These are phyloP conservation scores for Solanum chiquidenum DNA, from an alignment of 257 asterid species.

Conservation along the genomic window DNA sequence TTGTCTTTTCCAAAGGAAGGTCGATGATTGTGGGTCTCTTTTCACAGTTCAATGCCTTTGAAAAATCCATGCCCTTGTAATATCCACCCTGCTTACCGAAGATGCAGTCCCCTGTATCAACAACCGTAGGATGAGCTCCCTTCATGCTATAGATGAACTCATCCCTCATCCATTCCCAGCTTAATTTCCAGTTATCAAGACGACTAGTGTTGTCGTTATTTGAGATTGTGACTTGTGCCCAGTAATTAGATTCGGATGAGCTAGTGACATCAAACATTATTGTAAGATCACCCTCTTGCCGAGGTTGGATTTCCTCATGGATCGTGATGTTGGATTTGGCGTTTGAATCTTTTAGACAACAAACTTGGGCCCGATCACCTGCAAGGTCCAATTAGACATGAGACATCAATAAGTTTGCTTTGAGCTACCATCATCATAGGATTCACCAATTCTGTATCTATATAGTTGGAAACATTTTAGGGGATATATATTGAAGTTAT, in stretches of 20 bases:
- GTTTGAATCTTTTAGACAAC: slow-evolving; percentile 30
- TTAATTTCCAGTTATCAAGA: slow-evolving; percentile 44
- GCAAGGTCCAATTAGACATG: neutral
- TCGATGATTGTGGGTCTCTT: slow-evolving; percentile 48
- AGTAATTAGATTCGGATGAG: slow-evolving; percentile 31
- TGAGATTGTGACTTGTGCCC: slow-evolving; percentile 51
- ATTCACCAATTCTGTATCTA: neutral
- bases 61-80: slow-evolving; percentile 33
- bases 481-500: neutral
- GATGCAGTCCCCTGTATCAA: slow-evolving; percentile 41
- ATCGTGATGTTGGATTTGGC: slow-evolving; percentile 11
- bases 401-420: neutral
- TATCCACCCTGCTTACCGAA: slow-evolving; percentile 40
- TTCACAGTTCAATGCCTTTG: slow-evolving; percentile 38
- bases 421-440: neutral
- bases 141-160: slow-evolving; percentile 56
- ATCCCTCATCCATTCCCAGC: slow-evolving; percentile 62
- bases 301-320: slow-evolving; percentile 16
- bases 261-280: slow-evolving; percentile 48
- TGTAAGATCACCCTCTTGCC: slow-evolving; percentile 40
- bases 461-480: neutral
- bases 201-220: slow-evolving; percentile 43
- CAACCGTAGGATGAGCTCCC: slow-evolving; percentile 45
- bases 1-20: slow-evolving; percentile 42
- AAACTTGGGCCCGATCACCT: slow-evolving; percentile 30